Conservation (phyloP, 108 stramenopile genomes). For the Bacterosira constricta region DNA sequence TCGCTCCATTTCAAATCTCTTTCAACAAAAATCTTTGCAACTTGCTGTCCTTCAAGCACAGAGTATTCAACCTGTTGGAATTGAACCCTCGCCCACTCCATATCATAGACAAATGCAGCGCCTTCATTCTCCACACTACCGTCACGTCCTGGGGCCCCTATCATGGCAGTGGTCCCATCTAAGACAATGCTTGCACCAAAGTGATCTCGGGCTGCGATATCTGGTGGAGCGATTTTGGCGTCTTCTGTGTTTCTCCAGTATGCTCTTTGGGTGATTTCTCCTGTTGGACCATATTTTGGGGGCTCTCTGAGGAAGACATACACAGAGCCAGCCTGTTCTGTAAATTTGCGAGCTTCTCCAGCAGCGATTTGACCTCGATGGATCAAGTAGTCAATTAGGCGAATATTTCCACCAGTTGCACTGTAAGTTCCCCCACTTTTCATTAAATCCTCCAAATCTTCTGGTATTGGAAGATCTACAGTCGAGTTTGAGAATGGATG, state of each 20-base stretch:
- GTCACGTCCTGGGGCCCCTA: slow-evolving; percentile 48
- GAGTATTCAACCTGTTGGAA: slow-evolving; percentile 57
- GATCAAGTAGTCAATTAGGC: slow-evolving; percentile 34
- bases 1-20: slow-evolving; percentile 48
- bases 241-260: slow-evolving; percentile 58
- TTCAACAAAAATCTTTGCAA: slow-evolving; percentile 54
- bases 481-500: slow-evolving; percentile 34
- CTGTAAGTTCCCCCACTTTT: slow-evolving; percentile 27
- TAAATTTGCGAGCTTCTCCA: slow-evolving; percentile 21
- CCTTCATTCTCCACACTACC: slow-evolving; percentile 31
- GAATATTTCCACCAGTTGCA: slow-evolving; percentile 35
- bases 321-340: slow-evolving; percentile 62
- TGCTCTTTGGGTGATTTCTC: slow-evolving; percentile 19
- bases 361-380: slow-evolving; percentile 7
- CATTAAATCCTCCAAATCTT: slow-evolving; percentile 29
- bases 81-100: slow-evolving; percentile 47
- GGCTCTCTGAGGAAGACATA: slow-evolving; percentile 65
- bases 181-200: slow-evolving; percentile 60
- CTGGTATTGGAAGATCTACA: slow-evolving; percentile 8
- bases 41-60: slow-evolving; percentile 57
- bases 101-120: slow-evolving; percentile 55
- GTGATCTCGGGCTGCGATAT: slow-evolving; percentile 53
- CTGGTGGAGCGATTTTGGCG: slow-evolving; percentile 64
- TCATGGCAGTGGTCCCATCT: slow-evolving; percentile 22
- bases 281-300: slow-evolving; percentile 31